A percentile compares a stretch with the other conserved stretches of the same genome.
Evolutionary conservation across 1,139 yeast species (phyloP).

Genomic region (Meyerozyma elateridarum): DNA sequence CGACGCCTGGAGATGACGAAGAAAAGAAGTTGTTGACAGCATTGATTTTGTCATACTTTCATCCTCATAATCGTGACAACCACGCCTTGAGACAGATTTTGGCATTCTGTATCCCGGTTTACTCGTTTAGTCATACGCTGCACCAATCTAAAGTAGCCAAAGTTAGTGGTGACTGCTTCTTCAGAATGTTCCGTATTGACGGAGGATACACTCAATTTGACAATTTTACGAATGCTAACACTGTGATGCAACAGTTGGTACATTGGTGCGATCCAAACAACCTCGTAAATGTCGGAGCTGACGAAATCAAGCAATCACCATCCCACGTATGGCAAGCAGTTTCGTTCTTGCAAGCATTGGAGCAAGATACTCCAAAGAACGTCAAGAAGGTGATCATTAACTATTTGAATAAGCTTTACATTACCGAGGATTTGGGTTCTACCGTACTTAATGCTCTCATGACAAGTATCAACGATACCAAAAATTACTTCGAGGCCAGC

Average conservation of each 20-base stretch:
- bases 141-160: constrained; percentile 70
- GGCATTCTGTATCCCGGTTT: constrained; percentile 86
- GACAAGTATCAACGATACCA: constrained; percentile 33
- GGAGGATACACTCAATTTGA: constrained; percentile 26
- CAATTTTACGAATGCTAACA: constrained; percentile 45
- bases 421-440: constrained; percentile 27
- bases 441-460: constrained; percentile 29
- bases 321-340: constrained; percentile 57
- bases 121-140: constrained; percentile 69
- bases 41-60: constrained; percentile 68
- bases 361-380: constrained; percentile 47
- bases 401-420: constrained; percentile 45
- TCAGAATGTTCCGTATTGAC: constrained; percentile 47
- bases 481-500: constrained; percentile 20
- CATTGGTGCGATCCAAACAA: constrained; percentile 86
- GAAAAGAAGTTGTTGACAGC: constrained; percentile 54
- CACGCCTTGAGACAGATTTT: constrained; percentile 74
- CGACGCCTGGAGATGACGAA: constrained; percentile 9
- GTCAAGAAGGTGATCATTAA: constrained; percentile 54
- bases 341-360: constrained; percentile 49
- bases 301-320: constrained; percentile 35
- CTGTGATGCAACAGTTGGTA: constrained; percentile 69
- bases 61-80: constrained; percentile 59
- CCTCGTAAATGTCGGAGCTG: constrained; percentile 49
- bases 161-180: constrained; percentile 63